These are phyloP conservation scores for Pythium sp. DNA, from an alignment of 352 stramenopile genomes.

Conservation along the genomic window DNA sequence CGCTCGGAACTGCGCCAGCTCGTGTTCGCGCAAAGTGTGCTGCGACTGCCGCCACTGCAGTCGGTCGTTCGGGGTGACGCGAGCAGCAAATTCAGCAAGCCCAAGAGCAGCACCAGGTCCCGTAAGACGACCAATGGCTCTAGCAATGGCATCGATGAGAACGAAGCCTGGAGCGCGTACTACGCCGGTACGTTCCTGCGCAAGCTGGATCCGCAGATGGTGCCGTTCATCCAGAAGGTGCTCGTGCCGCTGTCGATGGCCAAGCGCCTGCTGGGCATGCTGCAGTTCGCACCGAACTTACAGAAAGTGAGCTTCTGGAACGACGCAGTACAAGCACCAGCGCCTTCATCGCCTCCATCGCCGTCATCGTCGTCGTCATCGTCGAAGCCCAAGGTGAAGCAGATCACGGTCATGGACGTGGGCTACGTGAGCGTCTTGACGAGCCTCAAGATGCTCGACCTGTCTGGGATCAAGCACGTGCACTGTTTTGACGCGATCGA, in stretches of 20 bases:
- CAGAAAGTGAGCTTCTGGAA: slow-evolving; percentile 37
- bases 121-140: slow-evolving; percentile 2
- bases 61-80: slow-evolving; percentile 2
- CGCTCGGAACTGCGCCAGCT: slow-evolving; percentile 41
- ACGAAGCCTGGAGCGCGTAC: slow-evolving; percentile 20
- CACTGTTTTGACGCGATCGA: slow-evolving; percentile 16
- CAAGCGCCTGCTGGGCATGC: slow-evolving; percentile 37
- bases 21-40: slow-evolving; percentile 35
- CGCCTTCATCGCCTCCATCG: not conserved
- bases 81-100: not conserved
- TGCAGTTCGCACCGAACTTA: slow-evolving; percentile 31
- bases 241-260: slow-evolving; percentile 34
- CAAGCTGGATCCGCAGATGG: slow-evolving; percentile 26
- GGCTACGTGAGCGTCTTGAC: slow-evolving; percentile 30
- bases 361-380: not conserved
- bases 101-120: not conserved
- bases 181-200: slow-evolving; percentile 35
- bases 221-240: slow-evolving; percentile 28
- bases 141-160: not conserved
- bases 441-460: slow-evolving; percentile 25
- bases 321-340: not conserved
- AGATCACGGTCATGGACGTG: slow-evolving; percentile 40
- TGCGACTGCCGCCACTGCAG: slow-evolving; percentile 34
- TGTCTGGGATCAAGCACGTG: slow-evolving; percentile 16
- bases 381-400: slow-evolving; percentile 9